Evolutionary conservation across 2,329 filamentous ascomycete genomes (phyloP).

Genomic region (Zarea fungicola): DNA sequence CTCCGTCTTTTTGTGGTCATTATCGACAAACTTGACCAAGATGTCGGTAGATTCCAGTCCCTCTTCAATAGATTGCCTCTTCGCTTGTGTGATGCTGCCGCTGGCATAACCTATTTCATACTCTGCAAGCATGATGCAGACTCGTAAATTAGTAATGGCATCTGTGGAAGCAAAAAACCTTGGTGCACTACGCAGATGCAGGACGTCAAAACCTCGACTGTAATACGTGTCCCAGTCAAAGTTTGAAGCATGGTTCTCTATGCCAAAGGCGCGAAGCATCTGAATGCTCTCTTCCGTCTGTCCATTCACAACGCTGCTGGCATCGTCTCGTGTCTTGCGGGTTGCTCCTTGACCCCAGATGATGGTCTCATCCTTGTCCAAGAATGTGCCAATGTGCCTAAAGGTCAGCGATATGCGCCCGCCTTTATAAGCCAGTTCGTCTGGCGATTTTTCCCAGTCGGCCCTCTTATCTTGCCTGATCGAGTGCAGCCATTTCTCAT

Average conservation of each 20-base stretch:
- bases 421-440: conserved; percentile 68
- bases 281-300: conserved; percentile 58
- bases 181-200: conserved; percentile 56
- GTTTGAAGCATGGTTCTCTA: conserved; percentile 69
- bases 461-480: conserved; percentile 82
- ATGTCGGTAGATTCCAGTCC: conserved; percentile 12
- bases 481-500: conserved; percentile 84
- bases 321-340: conserved; percentile 56
- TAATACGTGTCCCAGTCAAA: conserved; percentile 76
- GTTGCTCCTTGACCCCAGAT: conserved; percentile 94
- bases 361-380: conserved; percentile 54
- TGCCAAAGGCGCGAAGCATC: conserved; percentile 75
- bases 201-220: conserved; percentile 76
- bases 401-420: conserved; percentile 91
- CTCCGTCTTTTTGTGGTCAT: conserved; percentile 41
- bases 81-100: conserved; percentile 33
- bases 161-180: conserved; percentile 48
- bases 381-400: conserved; percentile 79
- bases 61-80: conserved; percentile 2
- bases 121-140: conserved; percentile 47
- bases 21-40: conserved; percentile 49
- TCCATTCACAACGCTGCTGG: conserved; percentile 63
- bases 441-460: conserved; percentile 57
- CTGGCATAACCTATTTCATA: conserved; percentile 41
- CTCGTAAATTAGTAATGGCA: conserved; percentile 40